Evolutionary conservation across 257 asterid genomes (phyloP).

Genomic region (Misopates orontium): DNA sequence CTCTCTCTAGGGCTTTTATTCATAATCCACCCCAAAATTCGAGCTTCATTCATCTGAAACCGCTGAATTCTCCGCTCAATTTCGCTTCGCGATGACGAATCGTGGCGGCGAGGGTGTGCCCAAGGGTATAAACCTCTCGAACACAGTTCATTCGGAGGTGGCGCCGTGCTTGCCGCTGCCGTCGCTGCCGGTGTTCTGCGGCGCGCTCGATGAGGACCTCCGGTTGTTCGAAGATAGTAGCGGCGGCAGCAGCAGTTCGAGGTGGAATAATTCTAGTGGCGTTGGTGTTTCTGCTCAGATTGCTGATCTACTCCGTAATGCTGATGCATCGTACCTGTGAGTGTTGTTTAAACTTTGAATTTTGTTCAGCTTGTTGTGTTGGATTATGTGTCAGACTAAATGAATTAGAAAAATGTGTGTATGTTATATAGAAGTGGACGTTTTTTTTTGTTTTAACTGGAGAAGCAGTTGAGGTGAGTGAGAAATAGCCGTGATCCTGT

Average conservation of each 20-base stretch:
- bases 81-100: conserved; percentile 46
- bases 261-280: conserved; percentile 47
- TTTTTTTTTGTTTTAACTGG: not conserved
- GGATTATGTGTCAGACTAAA: not conserved
- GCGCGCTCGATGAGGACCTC: conserved; percentile 79
- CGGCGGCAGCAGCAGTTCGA: conserved; percentile 39
- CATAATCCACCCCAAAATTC: conserved; percentile 31
- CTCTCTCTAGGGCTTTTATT: conserved; percentile 71
- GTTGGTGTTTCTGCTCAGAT: conserved; percentile 61
- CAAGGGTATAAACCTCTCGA: conserved; percentile 73
- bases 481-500: not conserved
- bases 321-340: conserved; percentile 91
- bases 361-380: not conserved
- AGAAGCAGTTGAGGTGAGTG: not conserved
- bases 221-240: conserved; percentile 54
- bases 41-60: conserved; percentile 25
- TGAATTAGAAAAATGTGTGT: not conserved
- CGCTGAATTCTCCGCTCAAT: conserved; percentile 26
- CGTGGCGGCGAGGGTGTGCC: conserved; percentile 49
- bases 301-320: conserved; percentile 75
- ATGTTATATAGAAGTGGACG: not conserved
- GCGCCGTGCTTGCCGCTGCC: conserved; percentile 88
- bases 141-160: conserved; percentile 84
- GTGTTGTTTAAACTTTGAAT: conserved; percentile 30
- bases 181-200: conserved; percentile 91